Conservation (phyloP, 2,329 filamentous ascomycete species). For the Colletotrichum kahawae region DNA sequence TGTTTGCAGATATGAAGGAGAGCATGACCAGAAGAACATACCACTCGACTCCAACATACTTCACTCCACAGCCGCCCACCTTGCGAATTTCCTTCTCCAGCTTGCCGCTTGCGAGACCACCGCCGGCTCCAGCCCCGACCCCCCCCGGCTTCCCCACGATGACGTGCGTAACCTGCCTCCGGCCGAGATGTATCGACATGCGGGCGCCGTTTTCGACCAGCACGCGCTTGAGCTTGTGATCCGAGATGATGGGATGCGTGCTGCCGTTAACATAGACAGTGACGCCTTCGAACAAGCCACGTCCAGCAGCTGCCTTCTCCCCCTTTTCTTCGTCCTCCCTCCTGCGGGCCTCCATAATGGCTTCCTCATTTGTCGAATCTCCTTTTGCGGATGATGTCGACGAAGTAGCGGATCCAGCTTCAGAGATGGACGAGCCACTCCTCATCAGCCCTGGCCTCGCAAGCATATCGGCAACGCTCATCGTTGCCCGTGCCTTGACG, state of each 20-base stretch:
- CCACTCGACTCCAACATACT: conserved; percentile 85
- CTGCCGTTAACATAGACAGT: conserved; percentile 89
- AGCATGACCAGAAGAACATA: conserved; percentile 39
- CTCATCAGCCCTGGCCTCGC: conserved; percentile 49
- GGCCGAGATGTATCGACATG: conserved; percentile 72
- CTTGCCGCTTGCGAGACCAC: conserved; percentile 78
- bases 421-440: conserved; percentile 15
- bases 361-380: conserved; percentile 28
- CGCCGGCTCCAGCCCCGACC: conserved; percentile 63
- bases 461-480: conserved; percentile 61
- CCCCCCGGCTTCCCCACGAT: conserved; percentile 70
- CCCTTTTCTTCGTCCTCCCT: conserved; percentile 58
- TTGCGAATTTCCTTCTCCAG: conserved; percentile 79
- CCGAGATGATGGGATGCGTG: conserved; percentile 80
- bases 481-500: conserved; percentile 40
- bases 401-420: neutral
- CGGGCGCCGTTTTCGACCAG: conserved; percentile 76
- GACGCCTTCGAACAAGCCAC: conserved; percentile 70
- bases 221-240: conserved; percentile 83
- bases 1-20: neutral
- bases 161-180: conserved; percentile 83
- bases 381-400: neutral
- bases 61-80: conserved; percentile 72
- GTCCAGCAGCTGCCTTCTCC: conserved; percentile 26
- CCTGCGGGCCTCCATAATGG: conserved; percentile 33